Evolutionary conservation across 1,284 basidiomycete genomes (phyloP).

Genomic region (Phellopilus nigrolimitatus): DNA sequence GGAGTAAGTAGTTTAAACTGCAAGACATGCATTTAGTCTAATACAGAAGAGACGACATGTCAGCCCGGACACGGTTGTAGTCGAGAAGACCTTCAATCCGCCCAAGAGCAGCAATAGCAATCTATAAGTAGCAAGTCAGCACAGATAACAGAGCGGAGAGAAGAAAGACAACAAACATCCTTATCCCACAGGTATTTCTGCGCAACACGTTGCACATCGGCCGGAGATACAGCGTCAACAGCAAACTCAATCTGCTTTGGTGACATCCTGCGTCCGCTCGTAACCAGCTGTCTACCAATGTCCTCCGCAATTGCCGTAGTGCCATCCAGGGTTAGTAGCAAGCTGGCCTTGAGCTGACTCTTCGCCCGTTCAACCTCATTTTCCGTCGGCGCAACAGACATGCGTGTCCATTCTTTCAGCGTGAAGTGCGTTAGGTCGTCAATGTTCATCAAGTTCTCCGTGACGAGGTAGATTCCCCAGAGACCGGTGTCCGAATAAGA

Average conservation of each 20-base stretch:
- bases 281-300: conserved; percentile 95
- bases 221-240: conserved; percentile 82
- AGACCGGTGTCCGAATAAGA: conserved; percentile 99
- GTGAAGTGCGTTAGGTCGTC: conserved; percentile 96
- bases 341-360: conserved; percentile 94
- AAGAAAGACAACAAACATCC: conserved; percentile 55
- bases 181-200: conserved; percentile 98
- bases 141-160: conserved; percentile 20
- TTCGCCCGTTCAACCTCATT: conserved; percentile 96
- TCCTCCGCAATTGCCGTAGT: conserved; percentile 97
- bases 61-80: conserved; percentile 76
- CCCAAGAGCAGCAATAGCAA: conserved; percentile 81
- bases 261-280: conserved; percentile 84
- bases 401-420: conserved; percentile 94
- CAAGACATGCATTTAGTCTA: conserved; percentile 43
- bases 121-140: conserved; percentile 37
- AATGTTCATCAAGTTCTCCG: conserved; percentile 90
- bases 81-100: conserved; percentile 85
- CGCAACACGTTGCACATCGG: conserved; percentile 93
- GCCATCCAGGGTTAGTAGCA: conserved; percentile 90
- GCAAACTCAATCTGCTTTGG: conserved; percentile 93
- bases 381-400: conserved; percentile 82
- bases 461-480: conserved; percentile 97
- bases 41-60: conserved; percentile 76
- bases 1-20: background rate